phyloP scores from a whole-genome alignment of 495 filamentous ascomycete species.

The Aspergillus nidulans region DNA sequence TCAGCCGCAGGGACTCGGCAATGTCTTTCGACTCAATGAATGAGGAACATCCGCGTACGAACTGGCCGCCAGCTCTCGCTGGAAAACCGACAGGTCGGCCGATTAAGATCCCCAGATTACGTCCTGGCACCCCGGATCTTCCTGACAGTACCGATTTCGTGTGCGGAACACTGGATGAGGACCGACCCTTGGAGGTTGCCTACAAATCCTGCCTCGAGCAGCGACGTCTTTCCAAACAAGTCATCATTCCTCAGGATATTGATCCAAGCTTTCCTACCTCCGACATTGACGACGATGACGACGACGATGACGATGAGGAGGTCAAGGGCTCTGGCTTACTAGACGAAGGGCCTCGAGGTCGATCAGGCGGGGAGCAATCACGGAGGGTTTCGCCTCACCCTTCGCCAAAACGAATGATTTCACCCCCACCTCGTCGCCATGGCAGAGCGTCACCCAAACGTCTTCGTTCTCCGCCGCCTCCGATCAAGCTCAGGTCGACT shows the following conservation, averaged over 20 bases:
- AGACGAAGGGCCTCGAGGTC: constrained; percentile 36
- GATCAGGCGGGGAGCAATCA: constrained; percentile 21
- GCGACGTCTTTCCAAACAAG: constrained; percentile 72
- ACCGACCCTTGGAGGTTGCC: constrained; percentile 85
- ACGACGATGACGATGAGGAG: constrained; percentile 55
- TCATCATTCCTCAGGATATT: constrained; percentile 84
- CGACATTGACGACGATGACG: constrained; percentile 79
- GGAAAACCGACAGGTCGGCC: constrained; percentile 24
- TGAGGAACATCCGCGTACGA: constrained; percentile 33
- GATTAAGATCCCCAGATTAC: constrained; percentile 53
- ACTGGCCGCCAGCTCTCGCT: constrained; percentile 30
- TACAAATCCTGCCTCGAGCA: constrained; percentile 84
- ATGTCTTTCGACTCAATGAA: constrained; percentile 63
- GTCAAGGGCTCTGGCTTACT: constrained; percentile 31
- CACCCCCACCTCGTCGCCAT: constrained; percentile 61
- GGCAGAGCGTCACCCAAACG: constrained; percentile 67
- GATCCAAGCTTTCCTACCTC: constrained; percentile 95
- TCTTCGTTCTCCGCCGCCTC: constrained; percentile 57
- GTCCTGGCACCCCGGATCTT: constrained; percentile 72
- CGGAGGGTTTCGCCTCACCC: constrained; percentile 30
- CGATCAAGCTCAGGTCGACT: constrained; percentile 27
- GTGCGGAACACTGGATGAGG: constrained; percentile 93
- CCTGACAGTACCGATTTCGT: constrained; percentile 98
- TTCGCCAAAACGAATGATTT: constrained; percentile 46
- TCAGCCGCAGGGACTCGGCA: constrained; percentile 50